Percentiles rank a stretch among this genome's conserved stretches.
Evolutionary conservation across 257 asterid species (phyloP).

Genomic region (Primulina tabacum): DNA sequence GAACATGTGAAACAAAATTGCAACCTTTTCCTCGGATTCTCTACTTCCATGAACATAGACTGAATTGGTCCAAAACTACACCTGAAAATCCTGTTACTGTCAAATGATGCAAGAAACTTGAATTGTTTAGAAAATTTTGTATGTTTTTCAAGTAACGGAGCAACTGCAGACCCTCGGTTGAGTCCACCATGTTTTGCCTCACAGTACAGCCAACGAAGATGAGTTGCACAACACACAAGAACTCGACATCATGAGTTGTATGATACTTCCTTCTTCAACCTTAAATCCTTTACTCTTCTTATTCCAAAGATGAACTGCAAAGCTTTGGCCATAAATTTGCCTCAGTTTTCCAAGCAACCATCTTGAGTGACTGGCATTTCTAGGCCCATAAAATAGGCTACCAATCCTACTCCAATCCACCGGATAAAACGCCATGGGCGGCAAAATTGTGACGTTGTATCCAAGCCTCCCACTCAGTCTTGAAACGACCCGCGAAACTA

Average conservation of each 20-base stretch:
- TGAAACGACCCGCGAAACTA: slow-evolving; percentile 79
- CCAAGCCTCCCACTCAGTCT: slow-evolving; percentile 56
- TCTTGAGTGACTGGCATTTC: slow-evolving; percentile 41
- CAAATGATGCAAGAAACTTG: too few species aligned
- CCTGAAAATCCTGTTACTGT: too few species aligned
- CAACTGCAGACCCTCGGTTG: too few species aligned
- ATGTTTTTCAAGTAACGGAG: not conserved
- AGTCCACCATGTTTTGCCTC: too few species aligned
- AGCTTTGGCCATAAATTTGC: slow-evolving; percentile 55
- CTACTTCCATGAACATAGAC: too few species aligned
- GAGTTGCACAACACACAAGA: slow-evolving; percentile 45
- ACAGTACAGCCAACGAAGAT: slow-evolving; percentile 6
- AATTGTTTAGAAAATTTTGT: too few species aligned
- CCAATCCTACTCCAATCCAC: slow-evolving; percentile 79
- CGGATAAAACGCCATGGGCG: slow-evolving; percentile 87
- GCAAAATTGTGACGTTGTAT: slow-evolving; percentile 53
- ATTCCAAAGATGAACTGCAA: slow-evolving; percentile 82
- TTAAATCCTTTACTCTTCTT: slow-evolving; percentile 65
- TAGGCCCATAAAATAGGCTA: slow-evolving; percentile 60
- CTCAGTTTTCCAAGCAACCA: slow-evolving; percentile 59
- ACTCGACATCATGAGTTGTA: slow-evolving; percentile 46
- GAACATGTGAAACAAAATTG: too few species aligned
- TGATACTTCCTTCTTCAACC: slow-evolving; percentile 67
- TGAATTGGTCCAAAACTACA: too few species aligned
- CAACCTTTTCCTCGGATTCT: too few species aligned